These are phyloP conservation scores for Botrytis squamosa DNA, from an alignment of 2,329 filamentous ascomycete genomes.

Conservation along the genomic window DNA sequence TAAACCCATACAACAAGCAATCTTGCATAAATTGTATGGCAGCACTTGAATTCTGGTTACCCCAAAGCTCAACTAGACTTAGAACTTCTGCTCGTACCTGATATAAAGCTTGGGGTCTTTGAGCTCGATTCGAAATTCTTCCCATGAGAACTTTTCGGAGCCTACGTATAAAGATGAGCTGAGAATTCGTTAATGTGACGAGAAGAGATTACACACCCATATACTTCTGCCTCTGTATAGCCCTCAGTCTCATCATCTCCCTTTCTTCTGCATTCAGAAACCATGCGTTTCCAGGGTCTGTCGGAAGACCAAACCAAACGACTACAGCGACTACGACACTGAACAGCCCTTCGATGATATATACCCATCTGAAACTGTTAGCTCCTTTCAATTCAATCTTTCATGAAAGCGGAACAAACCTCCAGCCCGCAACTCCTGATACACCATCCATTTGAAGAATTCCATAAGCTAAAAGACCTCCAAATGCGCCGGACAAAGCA, in stretches of 20 bases:
- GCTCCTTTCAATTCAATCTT: neutral
- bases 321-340: constrained; percentile 45
- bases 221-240: constrained; percentile 47
- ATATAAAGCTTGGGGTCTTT: constrained; percentile 53
- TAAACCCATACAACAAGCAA: constrained; percentile 50
- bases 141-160: constrained; percentile 50
- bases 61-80: neutral
- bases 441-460: constrained; percentile 47
- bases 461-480: constrained; percentile 54
- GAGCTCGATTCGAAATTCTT: constrained; percentile 48
- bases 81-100: constrained; percentile 12
- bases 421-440: constrained; percentile 46
- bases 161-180: constrained; percentile 11
- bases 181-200: neutral
- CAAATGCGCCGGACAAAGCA: constrained; percentile 51
- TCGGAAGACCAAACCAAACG: constrained; percentile 49
- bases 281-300: constrained; percentile 47
- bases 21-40: constrained; percentile 29
- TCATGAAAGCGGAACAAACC: constrained; percentile 43
- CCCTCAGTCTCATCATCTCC: constrained; percentile 50
- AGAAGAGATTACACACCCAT: constrained; percentile 18
- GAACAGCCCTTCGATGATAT: constrained; percentile 51
- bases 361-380: constrained; percentile 41
- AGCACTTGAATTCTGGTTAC: constrained; percentile 37
- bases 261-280: constrained; percentile 50